These are phyloP conservation scores for Gloeophyllum trabeum DNA, from an alignment of 768 basidiomycete genomes.

Conservation along the genomic window DNA sequence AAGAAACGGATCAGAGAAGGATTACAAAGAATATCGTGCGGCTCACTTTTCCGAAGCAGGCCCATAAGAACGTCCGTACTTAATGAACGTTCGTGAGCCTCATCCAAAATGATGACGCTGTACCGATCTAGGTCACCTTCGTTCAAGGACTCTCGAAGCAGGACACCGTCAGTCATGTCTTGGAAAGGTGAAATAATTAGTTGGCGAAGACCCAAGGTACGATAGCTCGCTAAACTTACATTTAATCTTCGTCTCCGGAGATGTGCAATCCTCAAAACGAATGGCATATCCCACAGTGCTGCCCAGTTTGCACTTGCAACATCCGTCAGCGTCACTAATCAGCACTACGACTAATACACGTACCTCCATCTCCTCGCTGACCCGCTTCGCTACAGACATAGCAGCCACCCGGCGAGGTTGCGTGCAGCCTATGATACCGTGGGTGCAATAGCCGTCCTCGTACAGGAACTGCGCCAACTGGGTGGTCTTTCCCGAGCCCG, in stretches of 20 bases:
- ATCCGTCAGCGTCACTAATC: slow-evolving; percentile 7
- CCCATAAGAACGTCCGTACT: slow-evolving; percentile 99
- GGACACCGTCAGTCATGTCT: slow-evolving; percentile 99
- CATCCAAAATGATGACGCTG: slow-evolving; percentile 95
- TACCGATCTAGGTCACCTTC: slow-evolving; percentile 98
- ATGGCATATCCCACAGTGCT: slow-evolving; percentile 92
- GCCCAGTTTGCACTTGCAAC: slow-evolving; percentile 74
- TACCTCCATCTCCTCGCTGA: slow-evolving; percentile 98
- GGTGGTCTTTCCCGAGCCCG: slow-evolving; percentile 98
- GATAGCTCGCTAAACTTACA: slow-evolving; percentile 39
- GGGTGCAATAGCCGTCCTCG: slow-evolving; percentile 89
- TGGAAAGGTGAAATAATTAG: slow-evolving; percentile 3
- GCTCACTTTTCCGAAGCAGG: slow-evolving; percentile 80
- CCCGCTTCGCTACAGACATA: slow-evolving; percentile 99
- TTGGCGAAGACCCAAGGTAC: not conserved
- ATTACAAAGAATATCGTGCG: not conserved
- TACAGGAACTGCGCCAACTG: slow-evolving; percentile 93
- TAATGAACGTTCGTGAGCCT: slow-evolving; percentile 94
- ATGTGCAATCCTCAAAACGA: slow-evolving; percentile 97
- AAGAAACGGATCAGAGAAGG: slow-evolving; percentile 2
- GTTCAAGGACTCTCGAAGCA: slow-evolving; percentile 95
- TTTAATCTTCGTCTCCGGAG: slow-evolving; percentile 91
- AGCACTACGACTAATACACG: slow-evolving; percentile 11
- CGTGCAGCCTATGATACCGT: slow-evolving; percentile 92
- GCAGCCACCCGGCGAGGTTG: slow-evolving; percentile 98